These are phyloP conservation scores for Colletotrichum liriopes DNA, from an alignment of 2,329 filamentous ascomycete genomes.

Conservation along the genomic window DNA sequence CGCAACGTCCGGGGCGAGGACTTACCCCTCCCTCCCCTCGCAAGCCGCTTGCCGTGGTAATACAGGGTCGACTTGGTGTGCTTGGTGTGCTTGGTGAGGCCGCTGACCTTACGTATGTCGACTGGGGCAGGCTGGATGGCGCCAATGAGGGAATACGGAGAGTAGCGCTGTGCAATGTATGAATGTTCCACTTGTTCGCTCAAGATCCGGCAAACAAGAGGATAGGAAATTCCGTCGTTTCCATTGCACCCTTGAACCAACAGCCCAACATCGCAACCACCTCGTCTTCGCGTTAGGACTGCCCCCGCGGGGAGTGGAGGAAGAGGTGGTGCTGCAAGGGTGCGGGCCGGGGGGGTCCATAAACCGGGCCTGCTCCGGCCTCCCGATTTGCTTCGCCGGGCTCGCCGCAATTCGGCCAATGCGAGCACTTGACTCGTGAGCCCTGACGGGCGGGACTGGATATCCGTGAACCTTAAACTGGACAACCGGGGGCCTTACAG, in stretches of 20 bases:
- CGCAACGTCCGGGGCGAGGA: not conserved
- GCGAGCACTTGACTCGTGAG: constrained; percentile 26
- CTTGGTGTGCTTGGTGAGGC: not conserved
- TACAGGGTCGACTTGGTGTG: too few species aligned
- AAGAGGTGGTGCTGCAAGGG: constrained; percentile 1
- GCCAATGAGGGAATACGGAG: not conserved
- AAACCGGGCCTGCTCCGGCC: constrained; percentile 6
- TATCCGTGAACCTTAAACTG: constrained; percentile 19
- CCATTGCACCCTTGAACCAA: constrained; percentile 16
- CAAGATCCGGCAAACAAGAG: not conserved
- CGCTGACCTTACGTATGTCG: not conserved
- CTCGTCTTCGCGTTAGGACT: not conserved
- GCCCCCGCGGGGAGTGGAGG: not conserved
- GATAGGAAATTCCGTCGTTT: not conserved
- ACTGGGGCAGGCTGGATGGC: not conserved
- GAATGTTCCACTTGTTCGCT: not conserved
- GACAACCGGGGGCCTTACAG: constrained; percentile 9
- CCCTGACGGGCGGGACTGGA: constrained; percentile 16
- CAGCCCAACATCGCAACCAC: not conserved
- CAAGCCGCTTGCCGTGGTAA: constrained; percentile 4
- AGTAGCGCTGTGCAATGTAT: not conserved
- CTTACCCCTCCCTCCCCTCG: not conserved
- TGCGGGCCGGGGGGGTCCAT: constrained; percentile 20
- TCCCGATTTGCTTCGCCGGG: constrained; percentile 12
- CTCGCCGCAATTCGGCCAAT: not conserved